These are phyloP conservation scores for Misopates orontium DNA, from an alignment of 257 asterid genomes.

Conservation along the genomic window DNA sequence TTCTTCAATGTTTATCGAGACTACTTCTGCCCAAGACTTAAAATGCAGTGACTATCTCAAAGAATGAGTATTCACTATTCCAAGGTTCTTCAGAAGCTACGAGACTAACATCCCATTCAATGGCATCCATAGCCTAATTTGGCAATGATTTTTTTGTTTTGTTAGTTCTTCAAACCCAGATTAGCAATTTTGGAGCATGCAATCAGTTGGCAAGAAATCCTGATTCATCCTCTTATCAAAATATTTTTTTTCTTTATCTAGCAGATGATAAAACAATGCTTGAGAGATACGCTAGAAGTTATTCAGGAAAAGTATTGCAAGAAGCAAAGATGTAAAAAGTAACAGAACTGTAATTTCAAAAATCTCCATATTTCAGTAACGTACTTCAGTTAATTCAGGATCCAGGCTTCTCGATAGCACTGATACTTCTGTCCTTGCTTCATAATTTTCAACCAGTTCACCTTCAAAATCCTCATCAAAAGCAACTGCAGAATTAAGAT, in stretches of 20 bases:
- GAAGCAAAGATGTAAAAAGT: background rate
- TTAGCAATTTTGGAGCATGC: too few species aligned
- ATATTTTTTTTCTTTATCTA: background rate
- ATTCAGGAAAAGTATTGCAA: background rate
- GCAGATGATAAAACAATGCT: background rate
- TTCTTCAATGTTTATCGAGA: too few species aligned
- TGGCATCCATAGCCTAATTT: too few species aligned
- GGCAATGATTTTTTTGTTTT: too few species aligned
- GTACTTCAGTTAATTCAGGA: slow-evolving; percentile 81
- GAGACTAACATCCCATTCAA: too few species aligned
- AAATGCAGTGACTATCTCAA: too few species aligned
- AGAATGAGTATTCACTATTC: too few species aligned
- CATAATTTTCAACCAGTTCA: slow-evolving; percentile 79
- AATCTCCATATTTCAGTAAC: slow-evolving; percentile 27
- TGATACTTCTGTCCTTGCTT: slow-evolving; percentile 78
- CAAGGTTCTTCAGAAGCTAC: too few species aligned
- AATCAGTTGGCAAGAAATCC: too few species aligned
- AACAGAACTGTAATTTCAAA: background rate
- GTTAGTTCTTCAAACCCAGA: too few species aligned
- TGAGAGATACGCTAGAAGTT: background rate
- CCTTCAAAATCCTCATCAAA: slow-evolving; percentile 99
- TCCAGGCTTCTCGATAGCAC: slow-evolving; percentile 72
- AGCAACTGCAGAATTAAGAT: slow-evolving; percentile 55
- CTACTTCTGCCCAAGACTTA: too few species aligned
- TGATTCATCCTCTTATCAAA: too few species aligned